Percentiles rank a stretch among this genome's conserved stretches.
These are phyloP conservation scores for Urochloa ruziziensis DNA, from an alignment of 176 grass and related monocot species.

Conservation along the genomic window DNA sequence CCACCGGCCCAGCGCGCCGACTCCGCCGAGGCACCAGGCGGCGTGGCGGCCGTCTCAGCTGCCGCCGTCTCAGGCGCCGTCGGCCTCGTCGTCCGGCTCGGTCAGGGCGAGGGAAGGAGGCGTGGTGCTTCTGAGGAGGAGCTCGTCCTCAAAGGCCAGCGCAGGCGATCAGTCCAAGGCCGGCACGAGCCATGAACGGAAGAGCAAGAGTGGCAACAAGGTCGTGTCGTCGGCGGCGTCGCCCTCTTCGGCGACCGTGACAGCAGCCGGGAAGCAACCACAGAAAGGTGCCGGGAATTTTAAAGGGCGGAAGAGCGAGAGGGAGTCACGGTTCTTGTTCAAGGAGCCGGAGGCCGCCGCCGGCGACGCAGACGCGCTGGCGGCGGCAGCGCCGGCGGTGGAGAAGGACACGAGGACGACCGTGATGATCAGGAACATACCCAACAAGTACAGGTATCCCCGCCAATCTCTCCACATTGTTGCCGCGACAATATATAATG, in stretches of 20 bases:
- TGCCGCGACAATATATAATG: background rate
- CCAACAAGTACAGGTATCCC: conserved; percentile 94
- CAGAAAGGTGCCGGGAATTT: conserved; percentile 39
- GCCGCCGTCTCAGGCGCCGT: conserved; percentile 7
- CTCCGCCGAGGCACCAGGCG: conserved; percentile 59
- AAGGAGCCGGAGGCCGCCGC: conserved; percentile 41
- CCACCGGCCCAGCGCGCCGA: conserved; percentile 41
- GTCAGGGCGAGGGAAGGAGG: conserved; percentile 29
- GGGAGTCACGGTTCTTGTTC: conserved; percentile 77
- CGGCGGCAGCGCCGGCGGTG: background rate
- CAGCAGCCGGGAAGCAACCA: conserved; percentile 36
- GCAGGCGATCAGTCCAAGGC: conserved; percentile 13
- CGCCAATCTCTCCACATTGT: conserved; percentile 10
- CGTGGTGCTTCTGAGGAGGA: conserved; percentile 54
- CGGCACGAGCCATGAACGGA: conserved; percentile 33
- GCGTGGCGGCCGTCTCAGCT: conserved; percentile 27
- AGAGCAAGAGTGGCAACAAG: conserved; percentile 27
- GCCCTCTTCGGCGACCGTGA: conserved; percentile 11
- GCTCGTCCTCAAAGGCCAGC: background rate
- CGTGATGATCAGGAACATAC: conserved; percentile 99
- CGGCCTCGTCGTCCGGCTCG: background rate
- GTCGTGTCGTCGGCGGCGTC: background rate
- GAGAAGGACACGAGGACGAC: conserved; percentile 79
- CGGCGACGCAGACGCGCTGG: background rate
- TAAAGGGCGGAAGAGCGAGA: conserved; percentile 44